These are phyloP conservation scores for Heliocybe sulcata DNA, from an alignment of 1,284 basidiomycete genomes.

Conservation along the genomic window DNA sequence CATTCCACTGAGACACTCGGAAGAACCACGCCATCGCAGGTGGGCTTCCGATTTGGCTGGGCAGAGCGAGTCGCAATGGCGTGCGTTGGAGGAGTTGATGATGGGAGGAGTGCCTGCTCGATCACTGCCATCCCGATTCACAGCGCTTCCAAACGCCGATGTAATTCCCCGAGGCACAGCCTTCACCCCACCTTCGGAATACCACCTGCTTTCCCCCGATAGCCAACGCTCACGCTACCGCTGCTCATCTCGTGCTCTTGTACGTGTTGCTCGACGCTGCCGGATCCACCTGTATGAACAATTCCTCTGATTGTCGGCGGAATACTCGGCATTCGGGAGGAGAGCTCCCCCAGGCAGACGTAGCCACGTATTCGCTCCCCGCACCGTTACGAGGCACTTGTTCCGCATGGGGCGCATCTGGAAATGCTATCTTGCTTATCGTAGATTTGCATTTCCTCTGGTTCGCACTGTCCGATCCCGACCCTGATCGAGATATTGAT, in stretches of 20 bases:
- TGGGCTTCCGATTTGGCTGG: neutral
- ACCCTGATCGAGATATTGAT: neutral
- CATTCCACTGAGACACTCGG: neutral
- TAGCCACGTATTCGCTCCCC: neutral
- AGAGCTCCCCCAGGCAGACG: neutral
- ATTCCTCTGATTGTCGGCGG: no score
- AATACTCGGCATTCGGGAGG: no score
- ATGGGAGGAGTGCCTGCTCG: neutral
- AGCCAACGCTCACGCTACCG: neutral
- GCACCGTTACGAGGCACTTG: neutral
- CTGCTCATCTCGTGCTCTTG: neutral
- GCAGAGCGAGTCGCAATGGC: neutral
- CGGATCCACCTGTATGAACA: no score
- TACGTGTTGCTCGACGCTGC: neutral
- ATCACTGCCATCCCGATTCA: neutral
- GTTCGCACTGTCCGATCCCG: neutral
- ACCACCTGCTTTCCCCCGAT: neutral
- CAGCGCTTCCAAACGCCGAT: neutral
- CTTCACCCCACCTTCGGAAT: neutral
- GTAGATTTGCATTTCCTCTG: neutral
- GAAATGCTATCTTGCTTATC: neutral
- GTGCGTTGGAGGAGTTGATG: no score
- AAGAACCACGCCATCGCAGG: neutral
- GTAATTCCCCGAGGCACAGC: neutral
- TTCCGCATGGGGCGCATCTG: neutral